Evolutionary conservation across 2,329 filamentous ascomycete genomes (phyloP).

Genomic region (Fusarium mexicanum): DNA sequence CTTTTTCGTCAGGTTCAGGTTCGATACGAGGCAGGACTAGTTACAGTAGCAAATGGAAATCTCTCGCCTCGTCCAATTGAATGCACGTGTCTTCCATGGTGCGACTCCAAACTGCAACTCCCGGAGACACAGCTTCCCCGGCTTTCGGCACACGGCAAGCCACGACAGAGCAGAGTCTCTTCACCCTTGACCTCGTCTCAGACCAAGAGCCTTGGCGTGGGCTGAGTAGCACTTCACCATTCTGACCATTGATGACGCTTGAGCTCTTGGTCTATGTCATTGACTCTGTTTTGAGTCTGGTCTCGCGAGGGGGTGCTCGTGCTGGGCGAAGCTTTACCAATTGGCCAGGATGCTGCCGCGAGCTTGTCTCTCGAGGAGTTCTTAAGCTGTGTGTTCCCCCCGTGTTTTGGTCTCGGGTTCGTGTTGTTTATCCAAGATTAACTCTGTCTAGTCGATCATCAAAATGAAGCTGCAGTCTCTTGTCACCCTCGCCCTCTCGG

Average conservation of each 20-base stretch:
- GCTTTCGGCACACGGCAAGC: slow-evolving; percentile 21
- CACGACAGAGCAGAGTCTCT: slow-evolving; percentile 1
- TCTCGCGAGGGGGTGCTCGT: slow-evolving; percentile 5
- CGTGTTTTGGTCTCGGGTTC: neutral
- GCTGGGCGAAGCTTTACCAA: slow-evolving; percentile 8
- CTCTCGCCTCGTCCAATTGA: slow-evolving; percentile 14
- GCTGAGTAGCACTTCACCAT: slow-evolving; percentile 15
- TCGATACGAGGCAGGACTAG: slow-evolving; percentile 14
- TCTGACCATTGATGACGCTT: slow-evolving; percentile 28
- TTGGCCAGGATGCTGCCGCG: slow-evolving; percentile 21
- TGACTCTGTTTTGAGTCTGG: slow-evolving; percentile 34
- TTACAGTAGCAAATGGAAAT: slow-evolving; percentile 26
- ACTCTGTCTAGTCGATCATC: slow-evolving; percentile 3
- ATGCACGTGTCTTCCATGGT: neutral
- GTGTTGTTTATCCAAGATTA: neutral
- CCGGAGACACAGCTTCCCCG: neutral
- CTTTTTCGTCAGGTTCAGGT: slow-evolving; percentile 4
- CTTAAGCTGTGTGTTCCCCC: slow-evolving; percentile 9
- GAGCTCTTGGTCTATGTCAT: slow-evolving; percentile 39
- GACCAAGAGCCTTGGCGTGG: slow-evolving; percentile 17
- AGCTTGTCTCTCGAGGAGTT: neutral
- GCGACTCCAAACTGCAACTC: slow-evolving; percentile 11
- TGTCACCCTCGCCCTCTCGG: slow-evolving; percentile 31
- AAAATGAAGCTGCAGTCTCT: slow-evolving; percentile 38
- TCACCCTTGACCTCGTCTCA: slow-evolving; percentile 7